phyloP scores from a whole-genome alignment of 2,329 filamentous ascomycete genomes.

The Sporothrix brasiliensis region DNA sequence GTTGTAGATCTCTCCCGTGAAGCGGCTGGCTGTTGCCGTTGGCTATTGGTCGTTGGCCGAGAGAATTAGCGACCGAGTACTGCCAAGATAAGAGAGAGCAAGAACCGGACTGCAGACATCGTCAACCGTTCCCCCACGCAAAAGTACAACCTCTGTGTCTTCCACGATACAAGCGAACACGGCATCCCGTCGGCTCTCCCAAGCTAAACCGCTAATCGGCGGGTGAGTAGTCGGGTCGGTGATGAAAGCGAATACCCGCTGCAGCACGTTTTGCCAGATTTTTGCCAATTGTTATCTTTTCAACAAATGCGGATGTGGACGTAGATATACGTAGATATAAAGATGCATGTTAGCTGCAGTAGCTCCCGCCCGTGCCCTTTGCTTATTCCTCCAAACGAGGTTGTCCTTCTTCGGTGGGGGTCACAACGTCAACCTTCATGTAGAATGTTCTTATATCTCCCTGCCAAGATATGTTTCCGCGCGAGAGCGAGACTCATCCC shows the following conservation, averaged over 20 bases:
- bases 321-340: neutral
- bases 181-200: conserved; percentile 18
- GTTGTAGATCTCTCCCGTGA: neutral
- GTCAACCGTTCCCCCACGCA: neutral
- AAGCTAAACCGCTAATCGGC: conserved; percentile 3
- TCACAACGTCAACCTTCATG: neutral
- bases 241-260: neutral
- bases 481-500: neutral
- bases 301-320: neutral
- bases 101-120: neutral
- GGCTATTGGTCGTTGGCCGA: neutral
- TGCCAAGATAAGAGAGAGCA: conserved; percentile 6
- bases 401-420: neutral
- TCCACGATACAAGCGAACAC: neutral
- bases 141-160: neutral
- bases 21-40: neutral
- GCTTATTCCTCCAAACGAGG: neutral
- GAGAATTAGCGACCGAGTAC: neutral
- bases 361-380: neutral
- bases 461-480: neutral
- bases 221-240: conserved; percentile 19
- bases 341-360: neutral
- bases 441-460: neutral
- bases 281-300: neutral
- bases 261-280: neutral